Evolutionary conservation across 2,329 filamentous ascomycete genomes (phyloP), one percentile per base, ranked within the genome.

Genomic region (Mycosphaerella sp.): DNA sequence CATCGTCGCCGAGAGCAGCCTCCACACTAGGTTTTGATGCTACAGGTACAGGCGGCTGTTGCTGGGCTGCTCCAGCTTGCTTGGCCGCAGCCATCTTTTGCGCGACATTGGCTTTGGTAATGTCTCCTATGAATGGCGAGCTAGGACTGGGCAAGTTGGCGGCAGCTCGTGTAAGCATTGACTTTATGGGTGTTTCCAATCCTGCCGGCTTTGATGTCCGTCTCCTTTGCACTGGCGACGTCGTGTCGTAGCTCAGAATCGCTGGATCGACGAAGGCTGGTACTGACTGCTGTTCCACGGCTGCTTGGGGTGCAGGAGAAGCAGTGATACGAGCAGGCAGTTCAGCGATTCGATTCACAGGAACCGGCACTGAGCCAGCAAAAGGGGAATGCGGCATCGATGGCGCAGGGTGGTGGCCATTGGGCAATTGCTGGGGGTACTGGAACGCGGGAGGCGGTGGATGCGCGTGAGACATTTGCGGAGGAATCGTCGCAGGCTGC

Each of bases 211-310:
- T 55, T 45, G 59, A 50, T 17, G 58, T 57, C 3, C 63, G 53
- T 48, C 60, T 61, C 32, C 60, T 59, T 14, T 53, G 59, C 12
- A 53, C 63, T 45, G 65, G 68, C 48, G 63, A 70, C 56, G 59
- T 36, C 14, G 64, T 75, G 17, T 70, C 70, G 67, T 88, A 80
- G 66, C 87, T 90, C 44, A 95, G 68, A 52, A 95, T 95, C 3
- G 89, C 89, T 9, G 89, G 89, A 64, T 95, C 89, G n/a, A 85
- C 78, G 64, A 93, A 89, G 0, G 76, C 64, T 31, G 53, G 51
- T 14, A 48, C 49, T 49, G 58, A 52, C 26, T 59, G 58, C 29
- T 48, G 21, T 67, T 62, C 54, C 66, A 54, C 55, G 38, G 62
- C 45, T 34, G 42, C 4, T 12, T 26, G 42, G 4, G 42, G 42